Evolutionary conservation across 1,284 basidiomycete species (phyloP).

Genomic region (Trametes versicolor): DNA sequence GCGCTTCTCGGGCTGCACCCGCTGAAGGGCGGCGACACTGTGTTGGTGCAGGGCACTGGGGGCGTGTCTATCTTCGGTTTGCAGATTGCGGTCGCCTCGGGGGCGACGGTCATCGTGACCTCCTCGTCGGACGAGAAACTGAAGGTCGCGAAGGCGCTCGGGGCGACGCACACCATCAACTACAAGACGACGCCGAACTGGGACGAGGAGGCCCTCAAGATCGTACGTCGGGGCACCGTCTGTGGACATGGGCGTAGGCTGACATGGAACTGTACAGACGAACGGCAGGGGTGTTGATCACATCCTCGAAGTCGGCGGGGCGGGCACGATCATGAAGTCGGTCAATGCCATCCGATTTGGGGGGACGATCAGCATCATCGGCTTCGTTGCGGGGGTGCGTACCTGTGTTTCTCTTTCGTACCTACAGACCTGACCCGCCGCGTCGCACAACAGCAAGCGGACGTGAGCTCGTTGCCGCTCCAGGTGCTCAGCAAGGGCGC

Average conservation of each 20-base stretch:
- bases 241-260: no score
- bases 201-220: slow-evolving; percentile 45
- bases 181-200: slow-evolving; percentile 53
- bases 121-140: slow-evolving; percentile 56
- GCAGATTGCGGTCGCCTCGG: slow-evolving; percentile 52
- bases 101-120: slow-evolving; percentile 53
- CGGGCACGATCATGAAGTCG: slow-evolving; percentile 51
- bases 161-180: slow-evolving; percentile 49
- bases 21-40: slow-evolving; percentile 38
- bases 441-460: slow-evolving; percentile 2
- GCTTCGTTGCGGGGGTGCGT: slow-evolving; percentile 47
- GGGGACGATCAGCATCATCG: slow-evolving; percentile 52
- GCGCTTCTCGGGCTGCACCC: not conserved
- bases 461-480: slow-evolving; percentile 11
- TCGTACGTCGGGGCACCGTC: no score
- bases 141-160: slow-evolving; percentile 44
- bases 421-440: not conserved
- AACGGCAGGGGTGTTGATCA: slow-evolving; percentile 54
- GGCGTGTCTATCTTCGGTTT: slow-evolving; percentile 47
- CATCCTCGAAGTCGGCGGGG: slow-evolving; percentile 54
- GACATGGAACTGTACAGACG: slow-evolving; percentile 29
- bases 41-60: slow-evolving; percentile 54
- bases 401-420: not conserved
- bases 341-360: slow-evolving; percentile 48
- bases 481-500: slow-evolving; percentile 6